Conservation (phyloP, 2,329 filamentous ascomycete species). For the Botrytis sinoallii region DNA sequence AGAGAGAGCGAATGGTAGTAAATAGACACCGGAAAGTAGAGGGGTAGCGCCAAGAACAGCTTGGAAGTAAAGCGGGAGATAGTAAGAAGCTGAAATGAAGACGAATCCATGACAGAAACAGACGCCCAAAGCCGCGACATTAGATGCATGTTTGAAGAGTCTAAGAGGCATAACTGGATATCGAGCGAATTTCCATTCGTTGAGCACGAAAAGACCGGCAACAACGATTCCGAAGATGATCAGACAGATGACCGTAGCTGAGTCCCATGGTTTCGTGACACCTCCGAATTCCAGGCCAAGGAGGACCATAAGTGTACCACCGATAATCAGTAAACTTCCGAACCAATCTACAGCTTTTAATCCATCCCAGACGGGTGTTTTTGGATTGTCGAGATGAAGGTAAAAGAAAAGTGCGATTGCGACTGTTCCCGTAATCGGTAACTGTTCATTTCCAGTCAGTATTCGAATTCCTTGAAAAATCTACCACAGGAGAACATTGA, state of each 20-base stretch:
- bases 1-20: conserved; percentile 67
- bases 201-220: conserved; percentile 60
- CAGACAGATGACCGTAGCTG: conserved; percentile 39
- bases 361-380: conserved; percentile 59
- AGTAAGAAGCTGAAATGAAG: conserved; percentile 31
- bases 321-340: conserved; percentile 60
- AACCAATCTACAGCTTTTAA: conserved; percentile 59
- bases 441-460: not conserved
- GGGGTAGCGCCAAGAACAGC: conserved; percentile 45
- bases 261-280: conserved; percentile 59
- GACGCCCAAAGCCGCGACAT: conserved; percentile 60
- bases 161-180: conserved; percentile 76
- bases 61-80: conserved; percentile 69
- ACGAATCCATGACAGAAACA: conserved; percentile 70
- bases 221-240: conserved; percentile 61
- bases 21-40: conserved; percentile 72
- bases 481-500: not conserved
- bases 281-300: conserved; percentile 85
- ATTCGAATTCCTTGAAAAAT: not conserved
- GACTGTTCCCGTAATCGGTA: conserved; percentile 20
- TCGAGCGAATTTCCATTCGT: conserved; percentile 69
- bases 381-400: conserved; percentile 64
- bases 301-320: conserved; percentile 80
- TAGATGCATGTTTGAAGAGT: conserved; percentile 66
- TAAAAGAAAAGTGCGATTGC: conserved; percentile 58